Evolutionary conservation across 768 basidiomycete species (phyloP), one percentile per base, ranked within the genome.

Genomic region (Mycena olivaceomarginata): DNA sequence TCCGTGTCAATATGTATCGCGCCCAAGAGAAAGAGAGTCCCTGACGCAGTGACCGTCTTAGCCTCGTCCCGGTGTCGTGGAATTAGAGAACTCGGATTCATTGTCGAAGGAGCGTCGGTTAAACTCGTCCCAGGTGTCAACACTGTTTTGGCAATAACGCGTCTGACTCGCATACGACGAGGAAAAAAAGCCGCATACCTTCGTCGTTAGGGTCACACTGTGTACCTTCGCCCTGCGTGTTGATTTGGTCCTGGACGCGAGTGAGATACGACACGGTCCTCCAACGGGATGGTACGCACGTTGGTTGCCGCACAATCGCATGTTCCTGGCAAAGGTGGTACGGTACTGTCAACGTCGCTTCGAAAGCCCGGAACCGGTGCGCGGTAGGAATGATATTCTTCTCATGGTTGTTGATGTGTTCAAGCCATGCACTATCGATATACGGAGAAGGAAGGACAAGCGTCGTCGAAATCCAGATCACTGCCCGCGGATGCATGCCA

Each of bases 191-290:
- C 59, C 40, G 39, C 62, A 63, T 63, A 63, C 62, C 62, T 63
- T 63, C 62, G 62, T 63, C 62, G 15, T 22, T 41, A 41, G 62
- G 62, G 40, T 63, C 62, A 63, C 62, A 63, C 62, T 63, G 62
- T 41, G 62, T 63, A 63, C 62, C 62, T 63, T 63, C 62, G 40
- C 62, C 62, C 62, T 63, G 62, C 62, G 62, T 63, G 62, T 63
- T 63, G 62, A 63, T 63, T 41, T 63, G 62, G 62, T 63, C 62
- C 62, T 63, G 62, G 62, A 63, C 40, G 62, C 62, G 62, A 41
- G 62, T 63, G 40, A 63, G 62, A 63, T 41, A 63, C 39, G 39
- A 63, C 40, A 18, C 22, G 62, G 40, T 63, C 40, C 39, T 63
- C 62, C 62, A 41, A 63, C 62, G 62, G 40, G 62, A 63, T 63